A percentile compares a stretch with the other conserved stretches of the same genome.
Evolutionary conservation across 208 protist species (phyloP).

Genomic region (Histomonas meleagridis): DNA sequence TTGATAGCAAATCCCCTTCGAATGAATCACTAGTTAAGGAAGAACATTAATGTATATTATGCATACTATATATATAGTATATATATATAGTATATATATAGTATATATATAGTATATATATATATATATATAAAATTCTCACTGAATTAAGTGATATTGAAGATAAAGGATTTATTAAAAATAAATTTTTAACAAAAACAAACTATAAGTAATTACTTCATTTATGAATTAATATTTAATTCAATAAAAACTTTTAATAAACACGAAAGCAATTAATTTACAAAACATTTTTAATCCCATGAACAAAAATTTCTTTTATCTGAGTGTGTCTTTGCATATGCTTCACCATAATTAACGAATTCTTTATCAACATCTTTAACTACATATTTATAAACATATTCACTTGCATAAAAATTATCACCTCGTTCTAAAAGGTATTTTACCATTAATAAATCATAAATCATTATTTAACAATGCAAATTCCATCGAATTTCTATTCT

Average conservation of each 20-base stretch:
- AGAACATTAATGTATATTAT: too few species aligned
- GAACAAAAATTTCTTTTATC: background rate
- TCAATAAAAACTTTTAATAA: too few species aligned
- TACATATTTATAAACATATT: background rate
- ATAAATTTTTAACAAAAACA: too few species aligned
- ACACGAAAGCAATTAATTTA: too few species aligned
- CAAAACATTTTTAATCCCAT: too few species aligned
- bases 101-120: background rate
- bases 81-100: too few species aligned
- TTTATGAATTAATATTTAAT: too few species aligned
- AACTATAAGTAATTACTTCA: too few species aligned
- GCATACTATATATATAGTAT: too few species aligned
- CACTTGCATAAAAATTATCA: too few species aligned
- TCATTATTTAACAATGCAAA: background rate
- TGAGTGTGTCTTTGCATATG: background rate
- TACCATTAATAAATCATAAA: too few species aligned
- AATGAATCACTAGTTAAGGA: background rate
- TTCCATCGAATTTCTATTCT: background rate
- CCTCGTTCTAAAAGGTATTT: too few species aligned
- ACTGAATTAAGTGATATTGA: background rate
- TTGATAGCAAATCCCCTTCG: background rate
- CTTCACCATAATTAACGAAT: background rate
- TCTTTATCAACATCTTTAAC: background rate
- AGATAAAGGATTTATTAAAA: background rate
- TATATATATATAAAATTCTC: background rate